phyloP scores from a whole-genome alignment of 2,329 filamentous ascomycete genomes.

The Nigrospora sphaerica region DNA sequence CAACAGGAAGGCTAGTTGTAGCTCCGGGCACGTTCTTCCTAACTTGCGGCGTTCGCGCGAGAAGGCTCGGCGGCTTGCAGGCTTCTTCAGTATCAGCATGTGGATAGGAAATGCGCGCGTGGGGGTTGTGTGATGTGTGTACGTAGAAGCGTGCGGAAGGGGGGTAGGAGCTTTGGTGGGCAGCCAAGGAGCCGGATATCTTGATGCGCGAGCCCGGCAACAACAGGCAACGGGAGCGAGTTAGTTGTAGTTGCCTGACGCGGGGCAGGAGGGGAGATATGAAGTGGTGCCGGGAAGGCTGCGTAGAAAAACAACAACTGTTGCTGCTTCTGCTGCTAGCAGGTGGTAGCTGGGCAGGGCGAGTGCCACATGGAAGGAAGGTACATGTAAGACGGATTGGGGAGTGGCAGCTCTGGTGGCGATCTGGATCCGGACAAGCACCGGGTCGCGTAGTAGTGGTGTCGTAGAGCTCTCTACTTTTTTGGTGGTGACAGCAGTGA shows the following conservation, averaged over 20 bases:
- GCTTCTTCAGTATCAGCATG: conserved; percentile 49
- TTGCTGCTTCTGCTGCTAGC: too few relatives aligned
- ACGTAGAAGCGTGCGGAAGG: not conserved
- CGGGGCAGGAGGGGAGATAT: too few relatives aligned
- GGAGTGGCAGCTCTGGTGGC: too few relatives aligned
- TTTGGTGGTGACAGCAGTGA: conserved; percentile 7
- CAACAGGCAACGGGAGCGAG: not conserved
- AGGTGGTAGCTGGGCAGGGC: too few relatives aligned
- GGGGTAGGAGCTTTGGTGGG: not conserved
- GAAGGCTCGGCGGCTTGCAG: conserved; percentile 42
- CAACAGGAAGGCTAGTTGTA: conserved; percentile 31
- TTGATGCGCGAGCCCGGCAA: not conserved
- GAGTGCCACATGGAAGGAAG: too few relatives aligned
- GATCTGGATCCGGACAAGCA: not conserved
- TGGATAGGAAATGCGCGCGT: conserved; percentile 27
- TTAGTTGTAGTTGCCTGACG: not conserved
- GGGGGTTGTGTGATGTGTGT: conserved; percentile 1
- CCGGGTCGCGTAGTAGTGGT: not conserved
- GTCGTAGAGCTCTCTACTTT: conserved; percentile 2
- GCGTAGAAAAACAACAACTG: too few relatives aligned
- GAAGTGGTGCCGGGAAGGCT: too few relatives aligned
- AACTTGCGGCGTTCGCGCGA: conserved; percentile 37
- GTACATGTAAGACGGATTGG: not conserved
- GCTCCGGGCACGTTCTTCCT: conserved; percentile 40
- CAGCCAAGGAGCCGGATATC: not conserved